These are phyloP conservation scores for Aspergillus sclerotioniger DNA, from an alignment of 495 filamentous ascomycete species.

Conservation along the genomic window DNA sequence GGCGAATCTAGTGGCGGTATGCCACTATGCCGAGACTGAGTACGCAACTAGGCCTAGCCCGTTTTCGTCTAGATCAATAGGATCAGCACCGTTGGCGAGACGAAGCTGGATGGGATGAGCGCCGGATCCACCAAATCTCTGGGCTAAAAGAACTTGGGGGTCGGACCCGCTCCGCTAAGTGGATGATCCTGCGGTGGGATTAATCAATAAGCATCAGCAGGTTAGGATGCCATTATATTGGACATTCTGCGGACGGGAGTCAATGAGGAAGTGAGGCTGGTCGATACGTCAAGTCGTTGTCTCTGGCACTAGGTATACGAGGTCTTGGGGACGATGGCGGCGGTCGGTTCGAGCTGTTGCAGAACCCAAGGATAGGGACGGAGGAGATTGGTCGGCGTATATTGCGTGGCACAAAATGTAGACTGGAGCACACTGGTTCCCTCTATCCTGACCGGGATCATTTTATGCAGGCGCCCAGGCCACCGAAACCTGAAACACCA, in stretches of 20 bases:
- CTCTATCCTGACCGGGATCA: conserved; percentile 1
- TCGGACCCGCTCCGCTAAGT: neutral
- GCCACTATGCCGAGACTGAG: neutral
- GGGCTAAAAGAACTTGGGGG: conserved; percentile 9
- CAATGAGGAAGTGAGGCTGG: neutral
- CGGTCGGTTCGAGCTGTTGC: neutral
- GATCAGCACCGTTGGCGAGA: conserved; percentile 16
- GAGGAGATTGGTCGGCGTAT: neutral
- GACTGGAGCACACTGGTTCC: neutral
- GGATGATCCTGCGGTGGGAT: conserved; percentile 8
- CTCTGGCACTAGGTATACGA: neutral
- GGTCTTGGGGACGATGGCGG: neutral
- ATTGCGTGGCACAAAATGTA: neutral
- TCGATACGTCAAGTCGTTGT: neutral
- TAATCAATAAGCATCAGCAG: conserved; percentile 1
- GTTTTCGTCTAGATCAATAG: neutral
- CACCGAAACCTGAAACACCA: conserved; percentile 6
- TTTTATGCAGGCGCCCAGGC: neutral
- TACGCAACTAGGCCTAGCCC: neutral
- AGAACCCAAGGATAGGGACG: neutral
- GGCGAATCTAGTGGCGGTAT: neutral
- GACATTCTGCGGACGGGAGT: neutral
- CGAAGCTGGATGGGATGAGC: conserved; percentile 7
- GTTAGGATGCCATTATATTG: neutral
- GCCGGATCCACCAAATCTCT: conserved; percentile 12